A percentile compares a stretch with the other conserved stretches of the same genome.
These are phyloP conservation scores for Suillus subaureus DNA, from an alignment of 768 basidiomycete genomes.

Conservation along the genomic window DNA sequence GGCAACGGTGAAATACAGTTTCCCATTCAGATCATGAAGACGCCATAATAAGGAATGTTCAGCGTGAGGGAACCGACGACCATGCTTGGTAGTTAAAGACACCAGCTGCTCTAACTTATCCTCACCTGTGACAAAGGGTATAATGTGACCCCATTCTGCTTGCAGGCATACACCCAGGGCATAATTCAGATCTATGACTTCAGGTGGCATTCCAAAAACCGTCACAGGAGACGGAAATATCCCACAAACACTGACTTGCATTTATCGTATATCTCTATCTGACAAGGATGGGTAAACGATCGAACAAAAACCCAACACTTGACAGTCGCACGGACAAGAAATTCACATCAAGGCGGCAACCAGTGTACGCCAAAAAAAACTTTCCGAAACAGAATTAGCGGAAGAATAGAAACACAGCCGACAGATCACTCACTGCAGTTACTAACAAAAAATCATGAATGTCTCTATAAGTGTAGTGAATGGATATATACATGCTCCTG, in stretches of 20 bases:
- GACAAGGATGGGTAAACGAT: neutral
- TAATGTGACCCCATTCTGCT: neutral
- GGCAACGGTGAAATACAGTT: neutral
- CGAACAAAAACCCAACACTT: too few relatives aligned
- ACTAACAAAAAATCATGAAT: neutral
- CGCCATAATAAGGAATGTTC: neutral
- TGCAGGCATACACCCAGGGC: neutral
- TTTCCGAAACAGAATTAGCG: neutral
- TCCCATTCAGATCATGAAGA: neutral
- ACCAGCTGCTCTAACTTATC: neutral
- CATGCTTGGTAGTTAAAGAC: neutral
- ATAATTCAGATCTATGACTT: neutral
- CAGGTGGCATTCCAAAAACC: neutral
- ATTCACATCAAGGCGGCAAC: neutral
- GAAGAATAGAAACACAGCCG: neutral
- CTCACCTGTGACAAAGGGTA: neutral
- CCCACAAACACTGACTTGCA: neutral
- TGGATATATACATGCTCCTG: neutral
- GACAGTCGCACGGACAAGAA: neutral
- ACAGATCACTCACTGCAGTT: neutral
- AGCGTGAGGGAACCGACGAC: neutral
- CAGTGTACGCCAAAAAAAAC: neutral
- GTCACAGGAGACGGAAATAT: neutral
- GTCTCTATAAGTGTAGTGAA: neutral
- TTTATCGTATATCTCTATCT: neutral